These are phyloP conservation scores for Trichophyton equinum DNA, from an alignment of 2,329 filamentous ascomycete genomes.

Conservation along the genomic window DNA sequence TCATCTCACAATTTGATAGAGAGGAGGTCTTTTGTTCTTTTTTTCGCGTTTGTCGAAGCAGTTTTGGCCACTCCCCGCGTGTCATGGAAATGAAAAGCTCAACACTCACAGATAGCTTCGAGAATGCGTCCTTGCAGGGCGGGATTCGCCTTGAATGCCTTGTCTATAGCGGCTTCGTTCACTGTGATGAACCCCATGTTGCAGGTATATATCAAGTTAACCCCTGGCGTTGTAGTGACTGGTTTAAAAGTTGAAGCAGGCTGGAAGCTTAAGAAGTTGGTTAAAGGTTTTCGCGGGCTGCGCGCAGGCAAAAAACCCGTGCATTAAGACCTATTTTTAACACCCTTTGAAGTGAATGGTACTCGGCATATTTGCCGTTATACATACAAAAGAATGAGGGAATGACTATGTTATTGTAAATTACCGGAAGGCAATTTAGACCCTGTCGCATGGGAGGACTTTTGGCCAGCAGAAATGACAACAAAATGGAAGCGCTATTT, in stretches of 20 bases:
- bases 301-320: not conserved
- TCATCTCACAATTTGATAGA: not conserved
- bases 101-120: slow-evolving; percentile 30
- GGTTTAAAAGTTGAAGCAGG: not conserved
- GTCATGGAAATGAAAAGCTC: slow-evolving; percentile 8
- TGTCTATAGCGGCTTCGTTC: slow-evolving; percentile 23
- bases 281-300: not conserved
- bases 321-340: not conserved
- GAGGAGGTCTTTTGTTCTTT: not conserved
- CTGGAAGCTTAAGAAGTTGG: not conserved
- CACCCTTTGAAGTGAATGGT: not conserved
- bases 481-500: not conserved
- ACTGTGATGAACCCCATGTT: slow-evolving; percentile 29
- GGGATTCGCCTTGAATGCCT: slow-evolving; percentile 30
- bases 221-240: not conserved
- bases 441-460: not conserved
- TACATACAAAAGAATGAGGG: not conserved
- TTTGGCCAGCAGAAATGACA: not conserved
- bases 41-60: not conserved
- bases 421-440: not conserved
- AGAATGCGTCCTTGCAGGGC: slow-evolving; percentile 31
- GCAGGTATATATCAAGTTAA: not conserved
- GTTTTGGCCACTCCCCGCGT: slow-evolving; percentile 5
- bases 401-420: not conserved
- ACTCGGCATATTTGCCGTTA: not conserved